Evolutionary conservation across 306 rosid species (phyloP), one percentile per base, ranked within the genome.

Genomic region (Hippophae tibetana): DNA sequence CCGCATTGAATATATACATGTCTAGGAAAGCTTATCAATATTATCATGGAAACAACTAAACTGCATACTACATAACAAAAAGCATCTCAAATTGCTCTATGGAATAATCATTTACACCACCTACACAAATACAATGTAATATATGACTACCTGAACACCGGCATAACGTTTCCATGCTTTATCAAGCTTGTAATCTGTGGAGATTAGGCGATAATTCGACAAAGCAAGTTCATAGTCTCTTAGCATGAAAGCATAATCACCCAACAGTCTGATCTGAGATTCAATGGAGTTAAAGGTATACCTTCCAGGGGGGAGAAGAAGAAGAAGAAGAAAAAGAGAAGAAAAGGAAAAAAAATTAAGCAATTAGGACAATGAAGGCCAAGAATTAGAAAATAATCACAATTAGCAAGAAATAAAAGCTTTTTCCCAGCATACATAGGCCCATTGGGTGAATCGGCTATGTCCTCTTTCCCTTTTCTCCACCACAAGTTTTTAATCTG

Each of bases 101-200:
- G 38, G 38, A 31, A 31, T 31, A 4, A 31, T 4, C 38, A 31
- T 31, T 31, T 31, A 4, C 38, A 4, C 38, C 38, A 31, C 38
- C 38, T 31, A 56, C 23, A 47, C 50, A 9, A 5, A 66, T 56
- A 47, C 13, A 13, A 66, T 40, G 3, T 18, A 66, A 57, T 46
- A 44, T n/a, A 66, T 8, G 23, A 57, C 79, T 77, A 89, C 99
- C 99, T 92, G 99, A 52, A 86, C 86, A 45, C 95, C 97, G 68
- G 99, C 99, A 73, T 82, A 92, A 55, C 86, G 95, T 77, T 88
- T 88, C 99, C 96, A 92, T 72, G 96, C 99, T 75, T 92, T 92
- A 76, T 92, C 99, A 76, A 92, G 93, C 75, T 92, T 92, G 95
- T 88, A 92, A 79, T 92, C 99, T 11, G 94, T 88, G 49, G 99